Conservation (phyloP, 2,329 filamentous ascomycete genomes). For the Botrytis porri region DNA sequence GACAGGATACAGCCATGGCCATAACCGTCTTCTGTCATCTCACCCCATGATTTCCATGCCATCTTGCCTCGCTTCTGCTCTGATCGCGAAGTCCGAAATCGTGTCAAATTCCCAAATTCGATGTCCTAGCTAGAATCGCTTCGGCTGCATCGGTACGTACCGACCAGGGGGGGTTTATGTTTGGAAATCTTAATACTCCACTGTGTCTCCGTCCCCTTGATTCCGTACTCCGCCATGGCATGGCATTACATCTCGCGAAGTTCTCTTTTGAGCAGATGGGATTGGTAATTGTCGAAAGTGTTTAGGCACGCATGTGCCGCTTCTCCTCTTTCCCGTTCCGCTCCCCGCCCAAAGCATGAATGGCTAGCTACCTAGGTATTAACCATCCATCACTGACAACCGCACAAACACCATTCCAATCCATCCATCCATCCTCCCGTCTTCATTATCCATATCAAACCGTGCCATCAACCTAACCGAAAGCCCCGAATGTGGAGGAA, state of each 20-base stretch:
- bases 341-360: not conserved
- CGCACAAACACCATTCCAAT: not conserved
- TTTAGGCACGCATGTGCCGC: not conserved
- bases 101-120: not conserved
- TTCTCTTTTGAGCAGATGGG: slow-evolving; percentile 1
- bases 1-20: slow-evolving; percentile 7
- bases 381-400: not conserved
- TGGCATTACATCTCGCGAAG: not conserved
- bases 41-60: not conserved
- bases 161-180: slow-evolving; percentile 5
- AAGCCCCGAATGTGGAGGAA: slow-evolving; percentile 11
- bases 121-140: not conserved
- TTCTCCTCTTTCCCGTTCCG: not conserved
- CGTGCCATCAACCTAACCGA: slow-evolving; percentile 2
- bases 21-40: slow-evolving; percentile 1
- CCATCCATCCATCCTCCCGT: not conserved
- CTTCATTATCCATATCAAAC: slow-evolving; percentile 12
- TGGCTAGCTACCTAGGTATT: too few relatives aligned
- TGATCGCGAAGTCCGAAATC: not conserved
- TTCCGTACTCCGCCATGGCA: not conserved
- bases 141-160: slow-evolving; percentile 4
- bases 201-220: slow-evolving; percentile 5
- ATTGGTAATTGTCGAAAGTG: not conserved
- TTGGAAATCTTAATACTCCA: slow-evolving; percentile 3
- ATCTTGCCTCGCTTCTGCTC: slow-evolving; percentile 3